Percentiles rank a stretch among this genome's conserved stretches.
phyloP scores from a whole-genome alignment of 192 early-diverging fungal genomes.

The Dispira simplex region DNA sequence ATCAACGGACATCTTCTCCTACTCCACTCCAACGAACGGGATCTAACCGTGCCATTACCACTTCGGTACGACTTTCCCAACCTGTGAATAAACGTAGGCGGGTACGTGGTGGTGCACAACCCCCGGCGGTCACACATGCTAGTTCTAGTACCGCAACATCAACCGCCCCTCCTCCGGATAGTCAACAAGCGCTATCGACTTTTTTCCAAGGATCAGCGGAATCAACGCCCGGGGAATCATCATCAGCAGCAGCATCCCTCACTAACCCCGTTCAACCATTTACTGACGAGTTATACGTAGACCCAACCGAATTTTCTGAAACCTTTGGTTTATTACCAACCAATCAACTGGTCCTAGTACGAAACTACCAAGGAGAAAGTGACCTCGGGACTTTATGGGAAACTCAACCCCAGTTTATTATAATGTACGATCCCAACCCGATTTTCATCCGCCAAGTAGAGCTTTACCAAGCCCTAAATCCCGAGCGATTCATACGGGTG shows the following conservation, averaged over 20 bases:
- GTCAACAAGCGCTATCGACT: too few relatives aligned
- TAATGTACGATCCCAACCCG: slow-evolving; percentile 85
- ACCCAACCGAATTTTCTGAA: slow-evolving; percentile 18
- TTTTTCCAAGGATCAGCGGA: too few relatives aligned
- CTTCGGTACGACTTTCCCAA: not conserved
- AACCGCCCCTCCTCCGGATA: too few relatives aligned
- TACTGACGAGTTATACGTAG: not conserved
- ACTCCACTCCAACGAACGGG: too few relatives aligned
- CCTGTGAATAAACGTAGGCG: not conserved
- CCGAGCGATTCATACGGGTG: slow-evolving; percentile 41
- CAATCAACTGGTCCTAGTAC: slow-evolving; percentile 33
- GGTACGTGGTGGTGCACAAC: not conserved
- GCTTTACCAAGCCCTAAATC: slow-evolving; percentile 33
- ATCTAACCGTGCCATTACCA: not conserved
- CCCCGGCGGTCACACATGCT: too few relatives aligned
- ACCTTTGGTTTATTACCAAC: slow-evolving; percentile 30
- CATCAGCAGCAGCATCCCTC: slow-evolving; percentile 15
- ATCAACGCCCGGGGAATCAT: too few relatives aligned
- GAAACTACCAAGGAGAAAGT: slow-evolving; percentile 38
- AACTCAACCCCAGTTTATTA: slow-evolving; percentile 57
- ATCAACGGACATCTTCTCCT: not conserved
- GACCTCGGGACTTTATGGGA: slow-evolving; percentile 50
- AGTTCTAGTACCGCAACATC: too few relatives aligned
- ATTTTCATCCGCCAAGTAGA: slow-evolving; percentile 82
- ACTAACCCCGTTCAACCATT: not conserved